phyloP scores from a whole-genome alignment of 1,284 basidiomycete species.

The Austropuccinia psidii region DNA sequence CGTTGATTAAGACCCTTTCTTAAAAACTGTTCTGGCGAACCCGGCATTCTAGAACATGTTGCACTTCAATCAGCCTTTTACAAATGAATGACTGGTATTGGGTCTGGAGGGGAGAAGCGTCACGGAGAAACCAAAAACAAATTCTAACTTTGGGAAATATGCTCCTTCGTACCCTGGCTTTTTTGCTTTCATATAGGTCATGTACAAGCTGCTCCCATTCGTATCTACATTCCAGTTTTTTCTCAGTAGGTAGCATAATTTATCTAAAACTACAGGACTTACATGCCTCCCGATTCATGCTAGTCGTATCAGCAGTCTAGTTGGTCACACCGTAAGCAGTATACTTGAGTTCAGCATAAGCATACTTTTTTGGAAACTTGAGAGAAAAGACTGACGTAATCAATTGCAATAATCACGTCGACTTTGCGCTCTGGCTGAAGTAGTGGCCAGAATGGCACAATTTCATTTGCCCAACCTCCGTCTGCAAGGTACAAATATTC shows the following conservation, averaged over 20 bases:
- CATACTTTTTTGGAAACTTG: too few species aligned
- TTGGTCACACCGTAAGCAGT: background rate
- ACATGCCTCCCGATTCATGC: constrained; percentile 19
- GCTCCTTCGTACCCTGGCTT: constrained; percentile 5
- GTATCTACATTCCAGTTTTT: background rate
- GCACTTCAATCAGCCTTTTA: too few species aligned
- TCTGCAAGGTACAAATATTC: constrained; percentile 22
- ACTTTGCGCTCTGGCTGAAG: constrained; percentile 17
- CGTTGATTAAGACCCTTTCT: constrained; percentile 6
- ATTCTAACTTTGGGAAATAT: constrained; percentile 20
- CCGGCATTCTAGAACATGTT: constrained; percentile 23
- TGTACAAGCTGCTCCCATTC: constrained; percentile 21
- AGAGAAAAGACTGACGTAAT: constrained; percentile 25
- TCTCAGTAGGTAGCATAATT: background rate
- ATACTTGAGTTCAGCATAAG: too few species aligned
- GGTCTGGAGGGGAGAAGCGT: background rate
- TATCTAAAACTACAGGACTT: background rate
- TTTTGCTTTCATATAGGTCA: constrained; percentile 8
- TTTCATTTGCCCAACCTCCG: constrained; percentile 27
- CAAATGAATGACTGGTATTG: background rate
- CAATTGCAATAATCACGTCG: constrained; percentile 22
- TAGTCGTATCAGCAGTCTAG: constrained; percentile 4
- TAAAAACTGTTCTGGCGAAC: background rate
- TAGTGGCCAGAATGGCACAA: constrained; percentile 32
- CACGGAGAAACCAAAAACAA: background rate